Conservation (phyloP, 768 basidiomycete species). For the Lentinula boryana region DNA sequence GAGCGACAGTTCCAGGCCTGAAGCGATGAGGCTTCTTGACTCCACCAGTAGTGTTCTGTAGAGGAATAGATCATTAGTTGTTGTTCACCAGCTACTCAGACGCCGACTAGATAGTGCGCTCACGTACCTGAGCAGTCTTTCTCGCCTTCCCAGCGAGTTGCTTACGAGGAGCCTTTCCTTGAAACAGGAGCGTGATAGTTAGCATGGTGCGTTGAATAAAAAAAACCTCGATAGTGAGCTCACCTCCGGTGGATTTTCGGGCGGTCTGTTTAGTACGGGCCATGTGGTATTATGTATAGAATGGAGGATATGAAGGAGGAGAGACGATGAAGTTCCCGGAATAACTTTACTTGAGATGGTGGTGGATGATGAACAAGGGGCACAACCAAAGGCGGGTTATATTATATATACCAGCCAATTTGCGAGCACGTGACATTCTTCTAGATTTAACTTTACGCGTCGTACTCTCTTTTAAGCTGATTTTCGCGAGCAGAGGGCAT, state of each 20-base stretch:
- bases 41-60: conserved; percentile 47
- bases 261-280: conserved; percentile 75
- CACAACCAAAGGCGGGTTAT: conserved; percentile 17
- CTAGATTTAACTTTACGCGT: neutral
- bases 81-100: conserved; percentile 1
- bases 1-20: conserved; percentile 73
- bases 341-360: conserved; percentile 13
- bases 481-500: too few species aligned
- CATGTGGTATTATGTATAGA: conserved; percentile 30
- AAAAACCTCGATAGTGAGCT: conserved; percentile 8
- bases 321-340: neutral
- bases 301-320: conserved; percentile 3
- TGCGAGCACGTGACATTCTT: neutral
- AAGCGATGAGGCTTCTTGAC: conserved; percentile 83
- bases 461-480: neutral
- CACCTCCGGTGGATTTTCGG: conserved; percentile 73
- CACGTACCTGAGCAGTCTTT: conserved; percentile 44
- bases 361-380: conserved; percentile 17
- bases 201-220: neutral
- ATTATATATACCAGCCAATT: conserved; percentile 5
- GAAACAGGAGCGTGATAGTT: neutral
- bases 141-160: conserved; percentile 58
- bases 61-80: conserved; percentile 8
- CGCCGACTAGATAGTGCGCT: neutral
- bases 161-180: conserved; percentile 57